Conservation (phyloP, 2,329 filamentous ascomycete genomes). For the Anisogramma anomala region DNA sequence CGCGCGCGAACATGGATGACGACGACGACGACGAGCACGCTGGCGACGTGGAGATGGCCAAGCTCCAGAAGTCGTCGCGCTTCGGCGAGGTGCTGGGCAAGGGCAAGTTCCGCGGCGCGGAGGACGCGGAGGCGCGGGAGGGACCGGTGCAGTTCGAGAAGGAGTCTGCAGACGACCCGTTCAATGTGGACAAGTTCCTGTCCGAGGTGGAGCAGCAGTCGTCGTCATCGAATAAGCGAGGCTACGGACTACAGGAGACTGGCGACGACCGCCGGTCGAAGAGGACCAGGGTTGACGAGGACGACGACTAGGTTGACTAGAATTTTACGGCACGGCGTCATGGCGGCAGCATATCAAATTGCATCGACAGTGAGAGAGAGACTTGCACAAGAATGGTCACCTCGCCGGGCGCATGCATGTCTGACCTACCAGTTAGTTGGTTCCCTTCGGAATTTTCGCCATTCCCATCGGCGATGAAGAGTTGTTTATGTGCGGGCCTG, state of each 20-base stretch:
- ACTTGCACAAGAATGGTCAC: too few species aligned
- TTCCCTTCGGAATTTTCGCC: too few species aligned
- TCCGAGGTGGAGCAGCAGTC: slow-evolving; percentile 58
- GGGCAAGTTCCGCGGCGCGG: slow-evolving; percentile 82
- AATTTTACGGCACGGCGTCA: not conserved
- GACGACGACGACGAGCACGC: slow-evolving; percentile 66
- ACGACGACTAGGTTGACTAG: slow-evolving; percentile 33
- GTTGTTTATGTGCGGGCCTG: too few species aligned
- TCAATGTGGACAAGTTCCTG: slow-evolving; percentile 90
- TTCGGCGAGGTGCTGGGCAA: slow-evolving; percentile 79
- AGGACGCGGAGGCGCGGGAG: slow-evolving; percentile 71
- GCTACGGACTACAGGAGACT: slow-evolving; percentile 63
- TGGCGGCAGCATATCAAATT: not conserved
- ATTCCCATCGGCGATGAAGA: too few species aligned
- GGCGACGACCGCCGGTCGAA: slow-evolving; percentile 49
- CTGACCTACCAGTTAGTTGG: too few species aligned
- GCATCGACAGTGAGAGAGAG: too few species aligned
- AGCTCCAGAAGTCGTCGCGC: slow-evolving; percentile 72
- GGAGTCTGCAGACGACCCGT: slow-evolving; percentile 63
- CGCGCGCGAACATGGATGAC: slow-evolving; percentile 61
- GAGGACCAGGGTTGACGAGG: slow-evolving; percentile 67
- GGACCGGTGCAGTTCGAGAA: slow-evolving; percentile 96
- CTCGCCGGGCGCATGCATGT: not conserved
- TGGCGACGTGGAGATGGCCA: slow-evolving; percentile 72
- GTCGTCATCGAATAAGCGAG: slow-evolving; percentile 51